These are phyloP conservation scores for Odonthalia washingtoniensis DNA, from an alignment of 31 red algal genomes.

Conservation along the genomic window DNA sequence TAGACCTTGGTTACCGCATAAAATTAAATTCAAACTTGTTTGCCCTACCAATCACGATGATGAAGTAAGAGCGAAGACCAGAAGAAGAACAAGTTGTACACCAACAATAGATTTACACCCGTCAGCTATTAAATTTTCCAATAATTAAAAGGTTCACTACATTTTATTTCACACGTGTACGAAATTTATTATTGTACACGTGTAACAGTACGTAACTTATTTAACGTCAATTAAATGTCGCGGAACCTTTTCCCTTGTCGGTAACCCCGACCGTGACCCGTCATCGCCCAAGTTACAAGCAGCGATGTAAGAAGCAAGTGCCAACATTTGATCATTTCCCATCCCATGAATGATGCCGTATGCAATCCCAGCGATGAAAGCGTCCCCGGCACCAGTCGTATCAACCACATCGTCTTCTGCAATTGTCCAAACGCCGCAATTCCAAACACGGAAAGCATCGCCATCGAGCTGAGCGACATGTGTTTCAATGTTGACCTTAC, in stretches of 20 bases:
- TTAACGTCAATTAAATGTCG: conserved; percentile 16
- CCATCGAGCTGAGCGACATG: neutral
- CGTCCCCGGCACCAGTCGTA: conserved; percentile 95
- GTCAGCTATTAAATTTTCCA: too few species aligned
- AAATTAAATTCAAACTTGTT: too few species aligned
- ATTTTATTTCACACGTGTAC: too few species aligned
- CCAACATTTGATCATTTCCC: conserved; percentile 48
- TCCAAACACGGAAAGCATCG: conserved; percentile 46
- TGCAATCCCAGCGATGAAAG: conserved; percentile 86
- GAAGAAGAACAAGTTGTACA: too few species aligned
- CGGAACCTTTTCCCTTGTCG: conserved; percentile 51
- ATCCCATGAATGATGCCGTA: conserved; percentile 65
- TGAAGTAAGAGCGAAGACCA: too few species aligned
- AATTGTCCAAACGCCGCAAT: conserved; percentile 87
- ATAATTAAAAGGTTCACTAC: too few species aligned
- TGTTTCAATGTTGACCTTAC: neutral
- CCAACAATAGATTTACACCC: too few species aligned
- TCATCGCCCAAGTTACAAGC: conserved; percentile 37
- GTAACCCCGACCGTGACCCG: conserved; percentile 47
- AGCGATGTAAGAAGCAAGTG: conserved; percentile 55
- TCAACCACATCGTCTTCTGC: conserved; percentile 82
- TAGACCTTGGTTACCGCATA: too few species aligned
- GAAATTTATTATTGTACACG: too few species aligned
- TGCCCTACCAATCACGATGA: too few species aligned
- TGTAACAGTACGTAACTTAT: too few species aligned